Percentiles rank a stretch among this genome's conserved stretches.
These are phyloP conservation scores for Fusarium dimerum DNA, from an alignment of 2,329 filamentous ascomycete genomes.

Conservation along the genomic window DNA sequence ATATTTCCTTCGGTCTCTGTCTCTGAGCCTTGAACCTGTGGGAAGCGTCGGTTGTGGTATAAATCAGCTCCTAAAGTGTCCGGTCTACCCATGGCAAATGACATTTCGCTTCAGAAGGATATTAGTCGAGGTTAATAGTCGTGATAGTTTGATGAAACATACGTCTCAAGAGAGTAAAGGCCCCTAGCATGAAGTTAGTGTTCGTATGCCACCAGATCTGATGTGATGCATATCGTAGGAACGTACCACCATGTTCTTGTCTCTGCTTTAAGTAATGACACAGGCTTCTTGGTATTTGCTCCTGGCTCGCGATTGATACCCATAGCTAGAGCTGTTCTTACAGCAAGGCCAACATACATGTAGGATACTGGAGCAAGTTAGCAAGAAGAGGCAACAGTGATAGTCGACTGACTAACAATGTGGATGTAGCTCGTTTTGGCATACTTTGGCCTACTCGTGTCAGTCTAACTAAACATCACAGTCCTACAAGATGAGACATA, in stretches of 20 bases:
- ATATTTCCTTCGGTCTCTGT: too few relatives aligned
- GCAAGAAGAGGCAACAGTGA: too few relatives aligned
- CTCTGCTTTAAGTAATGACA: conserved; percentile 37
- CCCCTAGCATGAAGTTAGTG: conserved; percentile 32
- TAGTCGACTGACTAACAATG: conserved; percentile 36
- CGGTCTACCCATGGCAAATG: conserved; percentile 48
- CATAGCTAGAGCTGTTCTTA: conserved; percentile 48
- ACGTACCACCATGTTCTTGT: conserved; percentile 49
- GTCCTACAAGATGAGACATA: conserved; percentile 13
- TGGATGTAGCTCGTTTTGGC: conserved; percentile 50
- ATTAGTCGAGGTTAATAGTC: conserved; percentile 1
- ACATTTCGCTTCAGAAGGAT: conserved; percentile 40
- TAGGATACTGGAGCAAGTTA: conserved; percentile 37
- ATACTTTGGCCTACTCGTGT: conserved; percentile 43
- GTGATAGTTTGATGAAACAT: background rate
- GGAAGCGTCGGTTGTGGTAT: conserved; percentile 46
- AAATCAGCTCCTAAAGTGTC: conserved; percentile 49
- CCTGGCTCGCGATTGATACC: conserved; percentile 47
- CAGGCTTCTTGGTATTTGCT: conserved; percentile 30
- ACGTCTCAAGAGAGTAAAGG: conserved; percentile 46
- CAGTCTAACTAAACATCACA: background rate
- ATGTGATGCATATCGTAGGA: fast-evolving
- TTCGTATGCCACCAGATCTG: fast-evolving
- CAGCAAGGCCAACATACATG: conserved; percentile 49
- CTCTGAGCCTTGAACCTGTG: conserved; percentile 1